Percentiles rank a stretch among this genome's conserved stretches.
phyloP scores from a whole-genome alignment of 164 flowering plant genomes.

The Dillenia suffruticosa region DNA sequence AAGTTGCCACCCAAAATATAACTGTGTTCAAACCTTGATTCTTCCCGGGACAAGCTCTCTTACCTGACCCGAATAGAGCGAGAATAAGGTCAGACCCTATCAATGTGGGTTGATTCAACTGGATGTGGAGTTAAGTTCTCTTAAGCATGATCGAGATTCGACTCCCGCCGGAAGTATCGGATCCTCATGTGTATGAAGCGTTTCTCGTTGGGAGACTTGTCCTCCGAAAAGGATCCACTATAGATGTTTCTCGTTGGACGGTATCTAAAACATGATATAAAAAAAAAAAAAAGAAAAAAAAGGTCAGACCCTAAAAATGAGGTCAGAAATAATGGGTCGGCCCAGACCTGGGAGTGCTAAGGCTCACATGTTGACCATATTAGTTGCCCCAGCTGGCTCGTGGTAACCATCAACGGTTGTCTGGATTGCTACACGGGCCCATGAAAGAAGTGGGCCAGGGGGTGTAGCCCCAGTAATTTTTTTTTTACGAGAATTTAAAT shows the following conservation, averaged over 20 bases:
- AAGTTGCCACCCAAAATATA: slow-evolving; percentile 50
- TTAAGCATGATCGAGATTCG: too few relatives aligned
- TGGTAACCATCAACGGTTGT: slow-evolving; percentile 53
- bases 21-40: slow-evolving; percentile 50
- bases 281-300: too few relatives aligned
- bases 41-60: slow-evolving; percentile 70
- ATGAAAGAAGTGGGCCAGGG: slow-evolving; percentile 68
- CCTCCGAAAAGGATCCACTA: too few relatives aligned
- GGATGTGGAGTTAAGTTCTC: too few relatives aligned
- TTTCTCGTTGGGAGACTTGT: too few relatives aligned
- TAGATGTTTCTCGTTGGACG: too few relatives aligned
- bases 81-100: slow-evolving; percentile 62
- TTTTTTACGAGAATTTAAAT: too few relatives aligned
- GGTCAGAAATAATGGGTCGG: slow-evolving; percentile 36
- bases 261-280: too few relatives aligned
- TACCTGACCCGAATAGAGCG: slow-evolving; percentile 79
- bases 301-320: slow-evolving; percentile 44
- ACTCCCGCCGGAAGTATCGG: too few relatives aligned
- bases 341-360: slow-evolving; percentile 53
- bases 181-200: too few relatives aligned
- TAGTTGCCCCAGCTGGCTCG: slow-evolving; percentile 81
- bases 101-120: too few relatives aligned
- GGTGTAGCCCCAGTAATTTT: too few relatives aligned
- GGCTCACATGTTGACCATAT: slow-evolving; percentile 96
- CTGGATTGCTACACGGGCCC: slow-evolving; percentile 49